Evolutionary conservation across 345 rosid genomes (phyloP), one percentile per base, ranked within the genome.

Genomic region (Salix caprea): DNA sequence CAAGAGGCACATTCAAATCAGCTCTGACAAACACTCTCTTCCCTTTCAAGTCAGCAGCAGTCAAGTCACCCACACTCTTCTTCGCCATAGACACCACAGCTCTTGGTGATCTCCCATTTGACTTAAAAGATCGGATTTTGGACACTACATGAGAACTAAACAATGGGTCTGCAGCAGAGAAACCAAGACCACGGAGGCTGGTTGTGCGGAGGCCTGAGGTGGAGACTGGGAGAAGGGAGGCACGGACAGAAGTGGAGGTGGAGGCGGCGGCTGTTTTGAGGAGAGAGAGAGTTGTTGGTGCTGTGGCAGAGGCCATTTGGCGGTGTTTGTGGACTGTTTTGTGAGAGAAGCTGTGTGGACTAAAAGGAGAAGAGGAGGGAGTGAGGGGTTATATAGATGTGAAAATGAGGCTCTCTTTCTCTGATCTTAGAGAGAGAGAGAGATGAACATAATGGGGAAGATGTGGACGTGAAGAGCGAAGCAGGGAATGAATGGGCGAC

Each of bases 11-110:
- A 79, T 96, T 93, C 71, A 96, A 87, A 75, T 96, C 98, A 76
- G 90, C 99, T 76, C 99, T 88, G 71, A 96, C 98, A 76, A 93
- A 91, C 72, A 93, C 99, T 54, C 83, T 93, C 91, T 96, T 96
- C 82, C 97, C 99, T 71, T 96, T 93, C 90, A 96, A 86, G 77
- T 91, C 99, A 5, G 94, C 85, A 13, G 72, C 90, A 7, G 80
- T 83, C 89, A 96, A 81, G 13, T 91, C 92, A 52, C 94, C 96
- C 10, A 96, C 96, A 81, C 98, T 96, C 91, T 90, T 96, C 95
- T 96, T 96, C 12, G 94, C 93, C 89, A 88, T 90, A 36, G 91
- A 87, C 16, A 87, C 88, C 21, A 88, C 90, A 67, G 84, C 88
- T 40, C 89, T 86, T 16, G 82, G 76, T 1, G 85, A 83, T 73